These are phyloP conservation scores for Brassica incana DNA, from an alignment of 345 rosid genomes.

Conservation along the genomic window DNA sequence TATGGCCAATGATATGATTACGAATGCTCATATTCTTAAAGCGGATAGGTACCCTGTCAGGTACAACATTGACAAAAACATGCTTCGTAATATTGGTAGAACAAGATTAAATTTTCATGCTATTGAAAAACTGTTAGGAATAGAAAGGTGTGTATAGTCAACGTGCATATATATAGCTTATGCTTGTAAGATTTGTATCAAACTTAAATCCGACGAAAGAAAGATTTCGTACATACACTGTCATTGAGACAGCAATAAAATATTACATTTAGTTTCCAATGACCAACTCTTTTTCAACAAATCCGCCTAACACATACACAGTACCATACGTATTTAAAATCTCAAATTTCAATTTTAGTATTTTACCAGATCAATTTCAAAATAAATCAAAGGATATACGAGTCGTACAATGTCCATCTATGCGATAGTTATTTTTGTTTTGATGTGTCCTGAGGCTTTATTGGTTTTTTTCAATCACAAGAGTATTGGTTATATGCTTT, in stretches of 20 bases:
- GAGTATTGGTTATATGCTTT: not conserved
- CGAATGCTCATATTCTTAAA: not conserved
- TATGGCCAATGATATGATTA: not conserved
- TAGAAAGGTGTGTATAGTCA: not conserved
- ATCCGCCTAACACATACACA: conserved; percentile 17
- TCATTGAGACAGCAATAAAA: conserved; percentile 5
- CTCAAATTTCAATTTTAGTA: not conserved
- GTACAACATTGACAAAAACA: not conserved
- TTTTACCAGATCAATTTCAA: not conserved
- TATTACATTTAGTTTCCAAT: not conserved
- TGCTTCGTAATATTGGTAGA: not conserved
- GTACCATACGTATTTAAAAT: not conserved
- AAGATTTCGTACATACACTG: conserved; percentile 16
- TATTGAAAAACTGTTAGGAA: not conserved
- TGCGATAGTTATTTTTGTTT: not conserved
- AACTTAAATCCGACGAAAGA: conserved; percentile 14
- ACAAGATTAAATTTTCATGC: not conserved
- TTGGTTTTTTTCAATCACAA: not conserved
- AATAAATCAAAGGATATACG: not conserved
- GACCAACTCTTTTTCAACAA: conserved; percentile 17
- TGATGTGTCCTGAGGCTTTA: not conserved
- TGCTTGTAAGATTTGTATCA: conserved; percentile 16
- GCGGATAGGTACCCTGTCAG: not conserved
- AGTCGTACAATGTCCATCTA: not conserved
- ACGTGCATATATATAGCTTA: not conserved